Conservation (phyloP, 1,284 basidiomycete species). For the Rugosomyces carneus region DNA sequence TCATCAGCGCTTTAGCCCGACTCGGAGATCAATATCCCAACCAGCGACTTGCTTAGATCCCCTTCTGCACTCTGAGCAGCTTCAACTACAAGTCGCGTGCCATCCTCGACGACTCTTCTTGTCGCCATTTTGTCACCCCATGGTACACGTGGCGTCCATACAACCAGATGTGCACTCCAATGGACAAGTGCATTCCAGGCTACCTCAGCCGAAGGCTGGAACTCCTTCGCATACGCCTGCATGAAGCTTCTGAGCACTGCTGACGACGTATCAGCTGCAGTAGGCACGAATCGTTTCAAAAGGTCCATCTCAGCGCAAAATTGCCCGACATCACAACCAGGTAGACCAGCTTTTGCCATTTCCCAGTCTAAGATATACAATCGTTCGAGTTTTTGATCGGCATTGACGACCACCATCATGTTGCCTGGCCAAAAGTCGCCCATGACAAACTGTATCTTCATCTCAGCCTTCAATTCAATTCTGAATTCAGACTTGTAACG, state of each 20-base stretch:
- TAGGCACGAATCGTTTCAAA: constrained; percentile 35
- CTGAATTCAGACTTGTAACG: constrained; percentile 14
- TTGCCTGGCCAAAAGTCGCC: constrained; percentile 63
- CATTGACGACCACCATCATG: constrained; percentile 32
- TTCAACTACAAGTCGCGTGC: constrained; percentile 33
- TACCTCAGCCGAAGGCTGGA: constrained; percentile 12
- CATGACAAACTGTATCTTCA: constrained; percentile 27
- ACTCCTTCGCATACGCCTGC: constrained; percentile 28
- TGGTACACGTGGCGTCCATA: constrained; percentile 34
- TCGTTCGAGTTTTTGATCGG: constrained; percentile 22
- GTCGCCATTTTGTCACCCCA: constrained; percentile 37
- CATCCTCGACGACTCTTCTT: constrained; percentile 36
- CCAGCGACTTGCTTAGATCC: constrained; percentile 25
- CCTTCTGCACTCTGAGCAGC: constrained; percentile 24
- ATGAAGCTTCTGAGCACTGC: constrained; percentile 33
- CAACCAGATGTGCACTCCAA: constrained; percentile 41
- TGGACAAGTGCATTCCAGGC: constrained; percentile 29
- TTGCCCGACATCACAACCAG: constrained; percentile 50
- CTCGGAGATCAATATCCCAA: constrained; percentile 19
- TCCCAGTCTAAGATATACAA: constrained; percentile 53
- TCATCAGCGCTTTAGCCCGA: too few relatives aligned
- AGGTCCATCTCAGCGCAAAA: constrained; percentile 46
- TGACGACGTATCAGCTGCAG: constrained; percentile 22
- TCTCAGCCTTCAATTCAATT: too few relatives aligned
- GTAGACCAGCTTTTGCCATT: constrained; percentile 40